Evolutionary conservation across 345 rosid genomes (phyloP).

Genomic region (Aurinia saxatilis): DNA sequence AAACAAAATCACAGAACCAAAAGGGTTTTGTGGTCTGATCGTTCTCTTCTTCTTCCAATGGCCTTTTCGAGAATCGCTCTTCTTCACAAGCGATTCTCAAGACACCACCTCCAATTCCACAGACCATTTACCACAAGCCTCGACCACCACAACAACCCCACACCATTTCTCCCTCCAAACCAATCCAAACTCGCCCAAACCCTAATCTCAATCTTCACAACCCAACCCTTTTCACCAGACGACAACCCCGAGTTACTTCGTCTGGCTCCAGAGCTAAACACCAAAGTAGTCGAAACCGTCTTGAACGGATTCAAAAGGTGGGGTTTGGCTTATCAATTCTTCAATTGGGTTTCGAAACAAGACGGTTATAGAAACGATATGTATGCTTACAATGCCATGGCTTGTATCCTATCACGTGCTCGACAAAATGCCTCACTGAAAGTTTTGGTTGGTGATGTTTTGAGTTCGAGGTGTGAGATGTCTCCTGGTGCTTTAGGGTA

Average conservation of each 20-base stretch:
- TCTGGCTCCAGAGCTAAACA: conserved; percentile 50
- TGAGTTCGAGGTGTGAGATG: conserved; percentile 51
- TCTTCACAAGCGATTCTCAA: conserved; percentile 20
- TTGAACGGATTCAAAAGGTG: conserved; percentile 46
- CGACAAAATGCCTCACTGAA: conserved; percentile 76
- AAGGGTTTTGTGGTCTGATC: conserved; percentile 16
- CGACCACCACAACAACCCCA: conserved; percentile 8
- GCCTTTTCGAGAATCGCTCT: conserved; percentile 25
- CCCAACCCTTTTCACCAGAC: conserved; percentile 35
- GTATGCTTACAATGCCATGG: conserved; percentile 82
- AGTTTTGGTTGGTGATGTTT: conserved; percentile 36
- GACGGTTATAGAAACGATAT: conserved; percentile 53
- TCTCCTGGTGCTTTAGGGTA: conserved; percentile 78
- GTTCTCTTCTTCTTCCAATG: conserved; percentile 4
- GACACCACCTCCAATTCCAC: conserved; percentile 16
- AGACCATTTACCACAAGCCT: conserved; percentile 23
- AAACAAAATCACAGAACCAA: neutral
- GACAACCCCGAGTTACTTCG: conserved; percentile 38
- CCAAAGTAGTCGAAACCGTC: conserved; percentile 60
- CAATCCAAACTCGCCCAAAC: conserved; percentile 26
- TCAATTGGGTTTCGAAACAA: conserved; percentile 62
- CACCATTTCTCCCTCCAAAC: conserved; percentile 25
- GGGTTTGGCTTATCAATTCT: conserved; percentile 51
- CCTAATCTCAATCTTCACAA: conserved; percentile 51
- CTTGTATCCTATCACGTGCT: conserved; percentile 80